phyloP scores from a whole-genome alignment of 2,329 filamentous ascomycete genomes.

The Colletotrichum gloeosporioides region DNA sequence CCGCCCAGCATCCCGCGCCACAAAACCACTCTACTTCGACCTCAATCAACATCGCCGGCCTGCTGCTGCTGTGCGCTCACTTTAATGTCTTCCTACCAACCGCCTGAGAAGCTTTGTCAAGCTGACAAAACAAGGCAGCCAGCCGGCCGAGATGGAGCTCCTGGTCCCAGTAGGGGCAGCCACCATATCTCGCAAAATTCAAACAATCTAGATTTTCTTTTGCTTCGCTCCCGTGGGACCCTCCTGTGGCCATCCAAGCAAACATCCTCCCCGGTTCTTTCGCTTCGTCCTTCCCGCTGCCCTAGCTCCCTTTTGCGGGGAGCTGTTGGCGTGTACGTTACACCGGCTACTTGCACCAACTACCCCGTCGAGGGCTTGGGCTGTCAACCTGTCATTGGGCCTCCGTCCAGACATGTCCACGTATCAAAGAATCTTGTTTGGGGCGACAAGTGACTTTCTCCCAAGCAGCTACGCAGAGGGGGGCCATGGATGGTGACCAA shows the following conservation, averaged over 20 bases:
- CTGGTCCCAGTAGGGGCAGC: not conserved
- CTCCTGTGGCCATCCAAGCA: not conserved
- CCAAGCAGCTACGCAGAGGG: conserved; percentile 1
- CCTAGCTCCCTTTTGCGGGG: not conserved
- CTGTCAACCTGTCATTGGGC: not conserved
- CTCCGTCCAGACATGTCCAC: not conserved
- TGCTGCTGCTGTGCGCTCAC: not conserved
- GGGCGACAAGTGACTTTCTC: not conserved
- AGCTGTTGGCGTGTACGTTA: not conserved
- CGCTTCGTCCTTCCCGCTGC: not conserved
- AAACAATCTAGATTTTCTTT: not conserved
- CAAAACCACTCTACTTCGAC: conserved; percentile 18
- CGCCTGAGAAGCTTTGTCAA: conserved; percentile 11
- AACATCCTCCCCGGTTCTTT: not conserved
- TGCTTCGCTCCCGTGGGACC: not conserved
- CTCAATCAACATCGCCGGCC: not conserved
- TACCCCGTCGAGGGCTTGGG: not conserved
- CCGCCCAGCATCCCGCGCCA: not conserved
- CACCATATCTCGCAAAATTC: not conserved
- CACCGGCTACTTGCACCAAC: conserved; percentile 17
- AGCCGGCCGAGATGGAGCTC: conserved; percentile 39
- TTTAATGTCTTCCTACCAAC: not conserved
- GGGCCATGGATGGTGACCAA: not conserved
- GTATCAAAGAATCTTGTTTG: not conserved
- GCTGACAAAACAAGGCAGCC: conserved; percentile 20